A percentile compares a stretch with the other conserved stretches of the same genome.
Evolutionary conservation across 352 stramenopile species (phyloP).

Genomic region (Globisporangium recalcitrans): DNA sequence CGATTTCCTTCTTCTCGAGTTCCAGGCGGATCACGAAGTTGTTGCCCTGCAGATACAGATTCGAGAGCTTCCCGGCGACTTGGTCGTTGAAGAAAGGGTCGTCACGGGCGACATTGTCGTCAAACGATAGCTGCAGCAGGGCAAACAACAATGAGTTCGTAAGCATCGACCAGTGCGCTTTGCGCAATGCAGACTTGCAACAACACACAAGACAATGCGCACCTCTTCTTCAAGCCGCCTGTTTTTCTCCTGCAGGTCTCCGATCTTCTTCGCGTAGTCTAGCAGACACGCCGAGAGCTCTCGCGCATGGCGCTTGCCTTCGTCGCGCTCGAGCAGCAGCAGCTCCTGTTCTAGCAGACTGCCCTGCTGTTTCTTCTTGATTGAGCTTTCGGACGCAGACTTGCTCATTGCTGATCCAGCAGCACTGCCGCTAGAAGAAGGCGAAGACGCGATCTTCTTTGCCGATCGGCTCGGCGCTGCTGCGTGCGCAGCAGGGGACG

Average conservation of each 20-base stretch:
- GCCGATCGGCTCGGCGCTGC: neutral
- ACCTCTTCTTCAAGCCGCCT: conserved; percentile 73
- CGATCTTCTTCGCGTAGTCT: conserved; percentile 75
- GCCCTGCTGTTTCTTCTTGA: conserved; percentile 36
- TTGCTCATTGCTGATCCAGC: conserved; percentile 9
- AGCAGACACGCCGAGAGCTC: conserved; percentile 57
- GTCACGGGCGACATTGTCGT: conserved; percentile 56
- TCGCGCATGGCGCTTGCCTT: conserved; percentile 66
- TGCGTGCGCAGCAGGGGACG: conserved; percentile 7
- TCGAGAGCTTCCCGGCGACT: conserved; percentile 67
- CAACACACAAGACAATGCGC: neutral
- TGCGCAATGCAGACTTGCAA: too few relatives aligned
- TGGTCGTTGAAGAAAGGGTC: conserved; percentile 78
- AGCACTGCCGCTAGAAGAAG: neutral
- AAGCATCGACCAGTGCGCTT: too few relatives aligned
- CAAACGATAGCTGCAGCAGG: conserved; percentile 55
- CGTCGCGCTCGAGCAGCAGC: conserved; percentile 58
- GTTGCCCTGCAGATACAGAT: conserved; percentile 75
- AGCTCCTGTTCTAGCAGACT: conserved; percentile 67
- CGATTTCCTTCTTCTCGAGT: conserved; percentile 69
- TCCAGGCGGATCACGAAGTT: conserved; percentile 79
- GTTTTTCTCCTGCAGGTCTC: conserved; percentile 74
- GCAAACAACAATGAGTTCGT: neutral
- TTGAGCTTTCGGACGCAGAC: conserved; percentile 20
- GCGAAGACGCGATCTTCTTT: neutral